Base-by-base conservation (phyloP, 306 rosid species). In the Rosa chinensis region DNA sequence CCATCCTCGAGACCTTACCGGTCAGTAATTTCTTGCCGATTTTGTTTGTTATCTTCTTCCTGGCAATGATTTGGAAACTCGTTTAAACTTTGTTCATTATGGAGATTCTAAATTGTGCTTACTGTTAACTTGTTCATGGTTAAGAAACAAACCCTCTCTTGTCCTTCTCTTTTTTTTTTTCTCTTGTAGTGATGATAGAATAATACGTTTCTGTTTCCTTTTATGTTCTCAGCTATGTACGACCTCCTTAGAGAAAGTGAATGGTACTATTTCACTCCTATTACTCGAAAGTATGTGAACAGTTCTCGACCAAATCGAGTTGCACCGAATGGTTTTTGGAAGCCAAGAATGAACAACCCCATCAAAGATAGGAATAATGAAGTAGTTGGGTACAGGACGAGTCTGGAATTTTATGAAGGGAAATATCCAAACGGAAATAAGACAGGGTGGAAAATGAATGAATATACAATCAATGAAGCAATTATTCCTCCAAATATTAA, bases 181-280 rank as follows among this genome's bases (percentile, higher is more conserved):
- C 44, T 40, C 5, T 40, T 45, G 49, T 45, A 45, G 37, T 32
- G 49, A 8, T 9, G 37, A 45, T 7, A 13, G 55, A 49, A 49
- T 49, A 49, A 49, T 12, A 49, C 12, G 12, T 49, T 49, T 13
- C 12, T 50, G 5, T 50, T 50, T 16, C 56, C 6, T 14, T 50
- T 48, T 48, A 48, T 48, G 53, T 48, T 14, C 1, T 50, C 20
- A 50, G 56, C 56, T 18, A 50, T 13, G 56, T 50, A 13, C n/a
- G 18, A 4, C 17, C 13, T 18, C 14, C 20, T 11, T 13, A 73
- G 70, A 25, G 81, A 55, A 10, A 56, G 21, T 2, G 70, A 55
- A 53, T 78, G 68, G 70, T 78, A 78, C 47, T 25, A 55, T 78
- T 55, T 70, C 20, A 78, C 76, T 25, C 59, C 70, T 3, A 56